Percentiles rank a stretch among this genome's conserved stretches.
phyloP scores from a whole-genome alignment of 2,329 filamentous ascomycete species.

The Hypoxylon sp. region DNA sequence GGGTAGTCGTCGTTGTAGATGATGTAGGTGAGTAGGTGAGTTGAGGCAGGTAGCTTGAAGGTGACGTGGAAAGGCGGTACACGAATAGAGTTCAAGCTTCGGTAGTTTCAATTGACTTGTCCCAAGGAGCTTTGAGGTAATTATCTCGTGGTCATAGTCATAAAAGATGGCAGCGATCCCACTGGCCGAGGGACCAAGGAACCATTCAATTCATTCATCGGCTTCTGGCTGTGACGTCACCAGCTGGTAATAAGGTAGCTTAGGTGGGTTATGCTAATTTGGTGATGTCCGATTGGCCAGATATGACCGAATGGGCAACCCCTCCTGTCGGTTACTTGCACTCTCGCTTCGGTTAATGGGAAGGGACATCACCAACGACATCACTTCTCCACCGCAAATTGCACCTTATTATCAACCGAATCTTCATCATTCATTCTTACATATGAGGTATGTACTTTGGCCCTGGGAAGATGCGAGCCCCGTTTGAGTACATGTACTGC shows the following conservation, averaged over 20 bases:
- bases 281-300: slow-evolving; percentile 23
- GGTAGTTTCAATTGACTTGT: slow-evolving; percentile 25
- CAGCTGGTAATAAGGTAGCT: slow-evolving; percentile 28
- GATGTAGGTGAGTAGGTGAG: slow-evolving; percentile 9
- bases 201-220: slow-evolving; percentile 24
- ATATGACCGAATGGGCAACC: slow-evolving; percentile 4
- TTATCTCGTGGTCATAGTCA: slow-evolving; percentile 39
- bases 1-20: neutral
- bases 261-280: slow-evolving; percentile 26
- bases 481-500: neutral
- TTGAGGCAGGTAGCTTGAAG: slow-evolving; percentile 15
- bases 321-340: slow-evolving; percentile 14
- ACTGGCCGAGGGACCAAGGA: slow-evolving; percentile 33
- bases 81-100: slow-evolving; percentile 13
- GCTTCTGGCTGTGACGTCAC: slow-evolving; percentile 31
- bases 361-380: slow-evolving; percentile 30
- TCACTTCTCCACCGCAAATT: slow-evolving; percentile 35
- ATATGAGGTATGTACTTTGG: neutral
- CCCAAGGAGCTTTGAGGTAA: slow-evolving; percentile 34
- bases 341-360: slow-evolving; percentile 29
- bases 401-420: slow-evolving; percentile 21
- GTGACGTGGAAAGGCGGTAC: slow-evolving; percentile 8
- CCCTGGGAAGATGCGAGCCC: neutral
- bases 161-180: slow-evolving; percentile 26
- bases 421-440: slow-evolving; percentile 10